These are phyloP conservation scores for Nitzschia sp. DNA, from an alignment of 108 stramenopile genomes.

Conservation along the genomic window DNA sequence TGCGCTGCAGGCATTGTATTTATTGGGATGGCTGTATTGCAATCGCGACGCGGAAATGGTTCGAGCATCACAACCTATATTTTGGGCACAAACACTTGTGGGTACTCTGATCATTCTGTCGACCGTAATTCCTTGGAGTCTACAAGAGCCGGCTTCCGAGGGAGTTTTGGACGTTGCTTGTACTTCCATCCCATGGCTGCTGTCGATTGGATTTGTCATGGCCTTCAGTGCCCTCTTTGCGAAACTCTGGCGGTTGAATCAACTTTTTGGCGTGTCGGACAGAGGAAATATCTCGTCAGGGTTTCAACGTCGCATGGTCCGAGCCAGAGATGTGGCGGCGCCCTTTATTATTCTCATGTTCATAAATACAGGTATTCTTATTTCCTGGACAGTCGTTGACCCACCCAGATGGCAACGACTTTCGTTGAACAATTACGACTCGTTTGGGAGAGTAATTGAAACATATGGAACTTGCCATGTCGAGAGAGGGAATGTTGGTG, in stretches of 20 bases:
- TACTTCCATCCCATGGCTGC: slow-evolving; percentile 17
- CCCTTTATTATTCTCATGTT: slow-evolving; percentile 34
- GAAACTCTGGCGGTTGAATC: slow-evolving; percentile 32
- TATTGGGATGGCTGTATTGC: background rate
- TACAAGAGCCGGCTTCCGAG: background rate
- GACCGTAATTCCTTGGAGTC: slow-evolving; percentile 28
- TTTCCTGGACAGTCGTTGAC: slow-evolving; percentile 35
- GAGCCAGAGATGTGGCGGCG: slow-evolving; percentile 20
- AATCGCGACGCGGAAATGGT: slow-evolving; percentile 34
- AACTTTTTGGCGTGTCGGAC: background rate
- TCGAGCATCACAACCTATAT: slow-evolving; percentile 42
- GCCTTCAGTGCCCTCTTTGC: slow-evolving; percentile 27
- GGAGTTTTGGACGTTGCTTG: slow-evolving; percentile 12
- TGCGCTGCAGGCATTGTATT: background rate
- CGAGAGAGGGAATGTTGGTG: background rate
- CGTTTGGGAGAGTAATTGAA: background rate
- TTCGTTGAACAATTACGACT: background rate
- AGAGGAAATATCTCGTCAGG: background rate
- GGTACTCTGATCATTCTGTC: slow-evolving; percentile 37
- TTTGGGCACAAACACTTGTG: slow-evolving; percentile 27
- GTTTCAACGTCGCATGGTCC: background rate
- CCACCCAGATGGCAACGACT: slow-evolving; percentile 19
- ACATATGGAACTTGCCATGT: background rate
- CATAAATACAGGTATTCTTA: slow-evolving; percentile 18
- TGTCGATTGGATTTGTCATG: slow-evolving; percentile 24